Conservation (phyloP, 768 basidiomycete genomes). For the Lactarius psammicola region DNA sequence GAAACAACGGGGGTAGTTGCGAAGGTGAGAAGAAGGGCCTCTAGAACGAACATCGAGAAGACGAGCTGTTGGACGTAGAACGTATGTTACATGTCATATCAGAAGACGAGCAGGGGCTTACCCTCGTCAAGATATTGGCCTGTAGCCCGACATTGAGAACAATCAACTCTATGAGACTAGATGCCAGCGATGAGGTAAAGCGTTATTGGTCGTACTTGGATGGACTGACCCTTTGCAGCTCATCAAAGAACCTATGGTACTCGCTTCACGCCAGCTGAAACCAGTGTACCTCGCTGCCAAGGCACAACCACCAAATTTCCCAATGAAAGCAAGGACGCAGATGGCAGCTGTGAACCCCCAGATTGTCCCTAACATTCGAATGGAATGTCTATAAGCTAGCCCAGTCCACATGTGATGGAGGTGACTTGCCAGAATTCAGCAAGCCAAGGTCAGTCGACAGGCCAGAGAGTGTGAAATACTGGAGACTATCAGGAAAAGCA, state of each 20-base stretch:
- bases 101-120: constrained; percentile 29
- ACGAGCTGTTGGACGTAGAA: constrained; percentile 44
- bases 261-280: constrained; percentile 77
- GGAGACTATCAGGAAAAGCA: constrained; percentile 6
- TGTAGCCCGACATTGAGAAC: constrained; percentile 91
- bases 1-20: constrained; percentile 79
- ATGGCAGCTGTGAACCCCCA: constrained; percentile 91
- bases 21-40: constrained; percentile 78
- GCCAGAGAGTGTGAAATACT: constrained; percentile 94
- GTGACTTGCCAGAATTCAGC: constrained; percentile 61
- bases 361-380: constrained; percentile 51
- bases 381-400: background rate
- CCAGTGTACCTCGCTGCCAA: constrained; percentile 63
- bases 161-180: constrained; percentile 85
- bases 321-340: constrained; percentile 69
- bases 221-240: constrained; percentile 81
- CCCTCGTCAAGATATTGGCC: constrained; percentile 70
- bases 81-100: background rate
- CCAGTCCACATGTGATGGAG: background rate
- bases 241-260: constrained; percentile 90
- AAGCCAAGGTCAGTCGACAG: constrained; percentile 86
- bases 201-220: background rate
- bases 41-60: constrained; percentile 95
- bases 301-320: constrained; percentile 88
- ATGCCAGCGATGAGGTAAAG: background rate